Conservation (phyloP, 768 basidiomycete species). For the Serpula lacrymans region DNA sequence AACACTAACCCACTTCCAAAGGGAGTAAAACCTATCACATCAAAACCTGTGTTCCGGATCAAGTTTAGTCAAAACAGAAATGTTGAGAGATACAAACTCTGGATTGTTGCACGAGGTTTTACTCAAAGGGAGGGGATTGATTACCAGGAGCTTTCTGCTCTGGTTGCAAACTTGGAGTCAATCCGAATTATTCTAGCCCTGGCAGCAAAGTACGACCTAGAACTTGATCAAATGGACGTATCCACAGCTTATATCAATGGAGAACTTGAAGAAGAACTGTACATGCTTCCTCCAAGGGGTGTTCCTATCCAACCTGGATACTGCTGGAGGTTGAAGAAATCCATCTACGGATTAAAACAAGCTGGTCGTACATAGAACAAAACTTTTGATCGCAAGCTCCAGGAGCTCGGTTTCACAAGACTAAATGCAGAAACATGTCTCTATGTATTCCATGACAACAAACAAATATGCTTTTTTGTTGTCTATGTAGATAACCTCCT, state of each 20-base stretch:
- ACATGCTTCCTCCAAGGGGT: conserved; percentile 20
- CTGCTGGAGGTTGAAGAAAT: conserved; percentile 15
- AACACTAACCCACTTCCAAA: conserved; percentile 3
- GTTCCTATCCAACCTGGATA: conserved; percentile 2
- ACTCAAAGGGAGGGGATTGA: conserved; percentile 5
- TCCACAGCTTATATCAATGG: too few species aligned
- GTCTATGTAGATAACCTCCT: conserved; percentile 26
- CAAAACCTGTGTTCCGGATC: conserved; percentile 3
- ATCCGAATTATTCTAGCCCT: conserved; percentile 19
- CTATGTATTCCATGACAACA: conserved; percentile 14
- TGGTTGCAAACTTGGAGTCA: conserved; percentile 16
- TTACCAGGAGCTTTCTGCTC: conserved; percentile 21
- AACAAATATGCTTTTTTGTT: conserved; percentile 16
- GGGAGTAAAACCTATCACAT: conserved; percentile 2
- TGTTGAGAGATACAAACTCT: conserved; percentile 1
- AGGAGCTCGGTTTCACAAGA: too few species aligned
- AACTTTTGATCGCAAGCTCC: conserved; percentile 7
- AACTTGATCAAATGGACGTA: conserved; percentile 21
- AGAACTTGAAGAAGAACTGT: conserved; percentile 22
- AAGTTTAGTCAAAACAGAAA: conserved; percentile 4
- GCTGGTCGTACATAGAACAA: conserved; percentile 23
- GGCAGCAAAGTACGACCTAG: conserved; percentile 13
- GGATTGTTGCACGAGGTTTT: conserved; percentile 4
- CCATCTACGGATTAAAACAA: conserved; percentile 30
- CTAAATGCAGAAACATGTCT: conserved; percentile 18